Base-by-base conservation (phyloP, 768 basidiomycete species). In the Leccinum imitatum region DNA sequence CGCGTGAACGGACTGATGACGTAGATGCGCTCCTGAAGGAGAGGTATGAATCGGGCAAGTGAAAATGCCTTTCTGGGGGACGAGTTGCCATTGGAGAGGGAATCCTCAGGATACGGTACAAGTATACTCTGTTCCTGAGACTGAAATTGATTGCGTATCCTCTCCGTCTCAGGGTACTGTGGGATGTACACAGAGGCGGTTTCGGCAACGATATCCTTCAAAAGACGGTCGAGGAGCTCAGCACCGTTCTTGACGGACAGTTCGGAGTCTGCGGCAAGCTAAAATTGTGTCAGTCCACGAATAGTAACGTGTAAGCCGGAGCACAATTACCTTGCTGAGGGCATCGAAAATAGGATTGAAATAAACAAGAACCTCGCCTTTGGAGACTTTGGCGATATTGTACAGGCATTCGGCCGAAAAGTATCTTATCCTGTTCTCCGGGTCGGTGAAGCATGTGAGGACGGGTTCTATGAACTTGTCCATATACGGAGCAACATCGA, bases 331-430 rank as follows among this genome's bases (percentile, higher is more conserved):
- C 81, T 98, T 98, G 80, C 93, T 95, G 62, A 98, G 81, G 1
- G 95, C 90, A 75, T 98, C 97, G 67, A 99, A 99, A 57, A 98
- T 93, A 59, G 95, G 94, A 70, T 99, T 99, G 79, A 98, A 99
- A 72, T 95, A 97, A 14, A 98, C 86, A 59, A 99, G 78, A 33
- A 98, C 89, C 74, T 98, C 96, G 41, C 96, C 97, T 68, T 97
- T 96, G 33, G 95, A 96, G 15, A 97, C 95, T 75, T 95, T 93
- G 27, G 91, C 93, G 63, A 99, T 95, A 76, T 99, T 99, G 78
- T 99, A 99, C 63, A 99, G 77, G 69, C 95, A 96, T 72, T 99
- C 97, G 25, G 94, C 95, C 6, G 96, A 96, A 78, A 97, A 98
- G 77, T 98, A 99, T 48, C 94, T 86, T 61, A 98, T 93, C 70